Percentiles rank a stretch among this genome's conserved stretches.
These are phyloP conservation scores for Melampsora americana DNA, from an alignment of 1,284 basidiomycete genomes.

Conservation along the genomic window DNA sequence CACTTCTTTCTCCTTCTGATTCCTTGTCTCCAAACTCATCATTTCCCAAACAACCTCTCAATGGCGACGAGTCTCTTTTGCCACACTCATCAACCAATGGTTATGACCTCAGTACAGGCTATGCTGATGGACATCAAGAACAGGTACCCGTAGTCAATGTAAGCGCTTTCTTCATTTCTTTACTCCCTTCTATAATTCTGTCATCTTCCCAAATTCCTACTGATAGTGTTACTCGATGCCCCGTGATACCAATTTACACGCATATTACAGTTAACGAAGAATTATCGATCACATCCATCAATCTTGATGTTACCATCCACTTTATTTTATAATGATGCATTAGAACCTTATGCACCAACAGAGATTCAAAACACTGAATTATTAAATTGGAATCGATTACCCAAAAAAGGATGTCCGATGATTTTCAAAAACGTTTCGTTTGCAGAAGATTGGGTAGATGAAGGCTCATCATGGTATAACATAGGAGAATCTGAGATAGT, in stretches of 20 bases:
- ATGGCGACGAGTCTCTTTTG: conserved; percentile 11
- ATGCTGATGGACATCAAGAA: too few species aligned
- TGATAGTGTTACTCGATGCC: too few species aligned
- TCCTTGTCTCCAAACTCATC: conserved; percentile 2
- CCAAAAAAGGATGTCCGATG: conserved; percentile 52
- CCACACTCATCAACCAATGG: too few species aligned
- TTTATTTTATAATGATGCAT: conserved; percentile 56
- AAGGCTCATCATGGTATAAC: conserved; percentile 47
- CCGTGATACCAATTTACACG: conserved; percentile 11
- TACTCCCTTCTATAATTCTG: too few species aligned
- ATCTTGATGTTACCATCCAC: conserved; percentile 55
- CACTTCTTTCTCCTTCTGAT: background rate
- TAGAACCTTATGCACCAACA: conserved; percentile 47
- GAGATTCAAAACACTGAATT: conserved; percentile 42
- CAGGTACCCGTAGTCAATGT: too few species aligned
- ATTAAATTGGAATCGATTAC: conserved; percentile 51
- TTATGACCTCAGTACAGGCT: too few species aligned
- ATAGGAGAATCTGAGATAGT: conserved; percentile 41
- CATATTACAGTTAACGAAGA: conserved; percentile 50
- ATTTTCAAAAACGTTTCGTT: conserved; percentile 52
- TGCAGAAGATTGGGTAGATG: conserved; percentile 55
- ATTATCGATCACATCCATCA: conserved; percentile 55
- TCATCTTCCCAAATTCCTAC: too few species aligned
- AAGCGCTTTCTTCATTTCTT: too few species aligned
- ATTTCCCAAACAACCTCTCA: background rate